Base-by-base conservation (phyloP, 2,329 filamentous ascomycete species). In the Coleophoma crateriformis region DNA sequence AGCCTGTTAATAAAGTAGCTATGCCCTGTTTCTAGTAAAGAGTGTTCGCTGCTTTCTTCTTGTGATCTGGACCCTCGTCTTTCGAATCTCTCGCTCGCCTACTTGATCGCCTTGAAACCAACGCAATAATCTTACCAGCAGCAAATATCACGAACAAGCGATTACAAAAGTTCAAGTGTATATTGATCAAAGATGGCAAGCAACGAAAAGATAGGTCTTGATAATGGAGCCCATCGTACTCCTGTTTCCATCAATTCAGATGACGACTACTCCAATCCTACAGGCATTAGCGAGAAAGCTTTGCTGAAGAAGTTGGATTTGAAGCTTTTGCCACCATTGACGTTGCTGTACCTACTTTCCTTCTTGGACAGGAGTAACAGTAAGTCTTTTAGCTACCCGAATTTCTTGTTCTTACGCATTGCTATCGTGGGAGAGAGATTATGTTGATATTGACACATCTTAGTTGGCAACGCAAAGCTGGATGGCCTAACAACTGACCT, bases 301-400 rank as follows among this genome's bases (percentile, higher is more conserved):
- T 66, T 88, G 2, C 58, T 87, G 7, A 71, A 82, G 10, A 87
- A 79, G 53, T 58, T 82, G 13, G 79, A 82, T 52, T 54, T 63
- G 3, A 68, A 71, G 42, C 65, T 82, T 4, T 62, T 82, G 0
- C 79, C 79, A 0, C 73, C 76, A 0, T 72, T 82, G 2, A 77
- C 77, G 0, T 58, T 81, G 3, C 54, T 82, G 11, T 82, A 82
- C 56, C 61, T 82, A 6, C 60, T 81, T 1, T 80, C 75, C 0
- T 82, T 82, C 52, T 61, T 82, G 8, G 79, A 81, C 54, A 67
- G 78, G 33, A 79, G 76, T 58, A 82, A 82, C 66, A 78, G 69
- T 76, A 74, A 39, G 74, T 68, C 14, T 20, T 20, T 10, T 33
- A 35, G 2, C 10, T 33, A 15, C 27, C 13, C 33, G 14, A 7